Conservation (phyloP, 805 yeast genomes). For the Lipomyces yamadae region DNA sequence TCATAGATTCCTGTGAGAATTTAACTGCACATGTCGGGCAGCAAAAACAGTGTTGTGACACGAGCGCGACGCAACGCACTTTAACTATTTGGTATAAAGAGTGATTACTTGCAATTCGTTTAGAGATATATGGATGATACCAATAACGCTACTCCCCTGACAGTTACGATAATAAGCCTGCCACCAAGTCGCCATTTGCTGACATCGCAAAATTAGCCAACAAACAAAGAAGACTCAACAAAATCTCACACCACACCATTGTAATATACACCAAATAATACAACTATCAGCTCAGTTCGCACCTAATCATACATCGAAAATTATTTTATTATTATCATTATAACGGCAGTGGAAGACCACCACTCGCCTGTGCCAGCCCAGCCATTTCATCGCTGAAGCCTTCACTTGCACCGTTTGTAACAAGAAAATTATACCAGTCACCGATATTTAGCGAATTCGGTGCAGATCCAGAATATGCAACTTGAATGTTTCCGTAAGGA, state of each 20-base stretch:
- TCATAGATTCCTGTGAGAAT: too few relatives aligned
- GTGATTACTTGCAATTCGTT: background rate
- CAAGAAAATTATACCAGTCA: constrained; percentile 50
- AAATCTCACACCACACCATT: background rate
- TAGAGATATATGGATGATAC: background rate
- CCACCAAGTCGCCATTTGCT: background rate
- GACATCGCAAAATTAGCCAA: background rate
- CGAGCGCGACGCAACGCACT: too few relatives aligned
- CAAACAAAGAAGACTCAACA: background rate
- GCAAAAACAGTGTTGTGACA: too few relatives aligned
- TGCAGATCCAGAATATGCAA: constrained; percentile 29
- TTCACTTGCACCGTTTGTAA: constrained; percentile 32
- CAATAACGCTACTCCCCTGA: background rate
- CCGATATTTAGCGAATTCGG: constrained; percentile 47
- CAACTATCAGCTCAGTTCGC: background rate
- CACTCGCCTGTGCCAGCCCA: constrained; percentile 28
- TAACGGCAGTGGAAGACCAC: constrained; percentile 15
- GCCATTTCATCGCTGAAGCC: constrained; percentile 24
- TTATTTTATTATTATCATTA: background rate
- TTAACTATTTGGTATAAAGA: background rate
- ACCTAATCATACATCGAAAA: background rate
- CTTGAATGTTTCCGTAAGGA: background rate
- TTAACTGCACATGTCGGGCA: too few relatives aligned
- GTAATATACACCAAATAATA: background rate
- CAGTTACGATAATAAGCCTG: background rate